Evolutionary conservation across 106 monocot genomes (phyloP), one percentile per base, ranked within the genome.

Genomic region (Posidonia australis): DNA sequence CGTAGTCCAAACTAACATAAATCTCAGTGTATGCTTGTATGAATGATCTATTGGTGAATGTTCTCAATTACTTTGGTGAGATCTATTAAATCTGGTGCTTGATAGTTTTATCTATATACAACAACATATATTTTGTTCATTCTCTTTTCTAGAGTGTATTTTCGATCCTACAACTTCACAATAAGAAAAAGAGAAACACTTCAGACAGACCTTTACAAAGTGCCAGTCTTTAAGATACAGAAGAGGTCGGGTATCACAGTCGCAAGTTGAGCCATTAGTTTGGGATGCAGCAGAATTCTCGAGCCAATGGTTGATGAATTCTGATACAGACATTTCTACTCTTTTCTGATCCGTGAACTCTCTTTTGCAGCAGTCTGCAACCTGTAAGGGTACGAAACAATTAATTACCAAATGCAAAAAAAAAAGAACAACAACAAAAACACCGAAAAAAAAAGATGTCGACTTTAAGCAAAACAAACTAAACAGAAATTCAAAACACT

Each of bases 211-310:
- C 87, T 90, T 90, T 13, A 81, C 80, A 83, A 98, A 98, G 70
- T 98, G 96, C 90, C 96, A 98, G 46, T 98, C 96, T 72, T 98
- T 98, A 24, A 98, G 87, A 68, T 98, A 98, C 5, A 83, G 62
- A 75, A 85, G 79, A 27, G 80, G 1, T 69, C 52, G 10, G 27
- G 9, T 41, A 27, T 5, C 45, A 9, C 45, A 26, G 26, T 54
- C 72, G 74, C 51, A 31, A 60, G 23, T 60, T 25, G 36, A 51
- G 67, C 46, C 58, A 54, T 57, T 36, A 54, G 25, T 5, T 69
- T 22, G 28, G 0, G 69, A 61, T 70, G 5, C 19, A 14, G 51
- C 20, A 44, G 69, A 60, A 73, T 67, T 41, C 44, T 30, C 49
- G 52, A 68, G 60, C 90, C 96, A 98, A 44, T 84, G 67, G 54